Percentiles rank a stretch among this genome's conserved stretches.
Evolutionary conservation across 2,329 filamentous ascomycete genomes (phyloP).

Genomic region (Trichoderma brevicompactum): DNA sequence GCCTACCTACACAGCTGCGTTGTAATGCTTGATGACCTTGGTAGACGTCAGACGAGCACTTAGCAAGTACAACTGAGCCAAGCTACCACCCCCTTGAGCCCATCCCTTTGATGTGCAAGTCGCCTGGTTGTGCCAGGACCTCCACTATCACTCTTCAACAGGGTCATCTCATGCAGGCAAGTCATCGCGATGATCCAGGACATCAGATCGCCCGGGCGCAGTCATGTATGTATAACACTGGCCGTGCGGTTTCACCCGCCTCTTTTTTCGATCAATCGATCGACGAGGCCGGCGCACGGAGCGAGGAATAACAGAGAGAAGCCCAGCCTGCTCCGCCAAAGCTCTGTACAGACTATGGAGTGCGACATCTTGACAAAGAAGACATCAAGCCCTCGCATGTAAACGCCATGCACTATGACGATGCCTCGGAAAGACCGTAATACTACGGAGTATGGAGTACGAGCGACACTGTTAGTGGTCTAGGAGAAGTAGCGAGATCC

Average conservation of each 20-base stretch:
- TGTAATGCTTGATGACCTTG: neutral
- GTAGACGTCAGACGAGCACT: constrained; percentile 9
- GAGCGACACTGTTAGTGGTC: neutral
- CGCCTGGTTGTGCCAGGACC: neutral
- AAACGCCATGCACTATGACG: neutral
- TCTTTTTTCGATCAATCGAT: constrained; percentile 13
- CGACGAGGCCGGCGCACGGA: constrained; percentile 21
- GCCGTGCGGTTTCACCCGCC: constrained; percentile 1
- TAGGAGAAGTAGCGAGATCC: neutral
- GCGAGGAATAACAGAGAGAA: constrained; percentile 9
- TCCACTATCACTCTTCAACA: neutral
- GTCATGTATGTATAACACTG: constrained; percentile 10
- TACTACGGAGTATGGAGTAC: neutral
- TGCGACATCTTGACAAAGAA: neutral
- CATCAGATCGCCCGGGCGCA: constrained; percentile 28
- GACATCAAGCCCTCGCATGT: neutral
- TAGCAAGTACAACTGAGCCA: neutral
- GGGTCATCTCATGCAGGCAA: constrained; percentile 16
- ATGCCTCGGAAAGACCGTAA: neutral
- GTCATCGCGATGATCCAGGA: constrained; percentile 13
- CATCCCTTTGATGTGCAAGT: neutral
- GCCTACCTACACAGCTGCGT: neutral
- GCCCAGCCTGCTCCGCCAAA: neutral
- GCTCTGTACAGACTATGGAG: neutral
- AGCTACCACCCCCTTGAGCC: neutral